A percentile compares a stretch with the other conserved stretches of the same genome.
Evolutionary conservation across 225 moss, liverwort and hornwort genomes (phyloP).

Genomic region (Pseudisothecium myosuroides): DNA sequence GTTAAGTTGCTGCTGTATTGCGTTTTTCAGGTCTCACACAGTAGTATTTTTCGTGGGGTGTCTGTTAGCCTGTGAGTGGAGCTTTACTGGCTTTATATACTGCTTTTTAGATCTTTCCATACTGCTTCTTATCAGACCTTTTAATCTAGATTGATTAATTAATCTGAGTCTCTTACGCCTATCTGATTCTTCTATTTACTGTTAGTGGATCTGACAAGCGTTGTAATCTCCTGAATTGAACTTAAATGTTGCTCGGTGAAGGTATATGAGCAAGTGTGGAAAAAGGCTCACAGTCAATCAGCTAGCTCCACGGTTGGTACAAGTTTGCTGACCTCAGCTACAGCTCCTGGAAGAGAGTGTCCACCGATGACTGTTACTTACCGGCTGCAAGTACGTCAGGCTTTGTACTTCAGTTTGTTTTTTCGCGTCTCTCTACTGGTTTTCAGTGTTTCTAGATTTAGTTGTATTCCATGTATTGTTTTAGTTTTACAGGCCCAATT

Average conservation of each 20-base stretch:
- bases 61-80: neutral
- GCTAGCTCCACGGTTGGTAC: slow-evolving; percentile 48
- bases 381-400: slow-evolving; percentile 67
- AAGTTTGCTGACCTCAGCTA: slow-evolving; percentile 64
- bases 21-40: neutral
- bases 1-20: neutral
- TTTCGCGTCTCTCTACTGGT: neutral
- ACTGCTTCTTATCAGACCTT: neutral
- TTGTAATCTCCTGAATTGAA: neutral
- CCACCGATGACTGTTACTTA: slow-evolving; percentile 99
- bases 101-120: neutral
- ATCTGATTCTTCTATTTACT: neutral
- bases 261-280: slow-evolving; percentile 99
- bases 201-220: neutral
- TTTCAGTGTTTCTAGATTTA: neutral
- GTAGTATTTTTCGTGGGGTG: neutral
- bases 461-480: neutral
- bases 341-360: slow-evolving; percentile 71
- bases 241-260: neutral
- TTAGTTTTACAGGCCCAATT: neutral
- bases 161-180: neutral
- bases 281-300: slow-evolving; percentile 81
- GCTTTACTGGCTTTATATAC: neutral
- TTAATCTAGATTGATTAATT: too few relatives aligned
- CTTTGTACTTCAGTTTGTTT: neutral